Percentiles rank a stretch among this genome's conserved stretches.
phyloP scores from a whole-genome alignment of 306 rosid species.

The Dryas octopetala region DNA sequence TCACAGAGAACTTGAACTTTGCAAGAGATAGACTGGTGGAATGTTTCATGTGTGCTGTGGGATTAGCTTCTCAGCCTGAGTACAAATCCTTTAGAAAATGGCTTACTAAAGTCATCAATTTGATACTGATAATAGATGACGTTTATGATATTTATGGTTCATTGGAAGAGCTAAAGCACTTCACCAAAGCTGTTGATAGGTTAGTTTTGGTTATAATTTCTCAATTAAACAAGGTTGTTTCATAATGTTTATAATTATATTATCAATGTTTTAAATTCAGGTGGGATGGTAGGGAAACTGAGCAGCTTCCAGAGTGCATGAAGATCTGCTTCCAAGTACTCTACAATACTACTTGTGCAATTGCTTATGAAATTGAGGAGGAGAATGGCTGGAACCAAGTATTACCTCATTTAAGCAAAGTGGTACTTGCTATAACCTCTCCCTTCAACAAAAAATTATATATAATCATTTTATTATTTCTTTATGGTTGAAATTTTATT shows the following conservation, averaged over 20 bases:
- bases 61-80: conserved; percentile 43
- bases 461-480: too few relatives aligned
- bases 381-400: conserved; percentile 33
- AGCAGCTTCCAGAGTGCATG: conserved; percentile 52
- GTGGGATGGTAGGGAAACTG: conserved; percentile 48
- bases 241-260: not conserved
- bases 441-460: too few relatives aligned
- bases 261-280: conserved; percentile 17
- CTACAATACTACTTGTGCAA: conserved; percentile 41
- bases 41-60: conserved; percentile 56
- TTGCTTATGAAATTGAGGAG: conserved; percentile 47
- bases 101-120: conserved; percentile 53
- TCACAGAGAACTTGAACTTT: conserved; percentile 40
- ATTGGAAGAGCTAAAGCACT: conserved; percentile 47
- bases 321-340: conserved; percentile 50
- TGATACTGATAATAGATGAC: conserved; percentile 53
- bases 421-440: conserved; percentile 22
- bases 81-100: conserved; percentile 49
- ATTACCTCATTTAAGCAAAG: conserved; percentile 38
- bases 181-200: conserved; percentile 57
- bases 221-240: too few relatives aligned
- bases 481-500: too few relatives aligned
- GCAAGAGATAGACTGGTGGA: conserved; percentile 72
- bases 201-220: conserved; percentile 12
- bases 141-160: conserved; percentile 60